These are phyloP conservation scores for Mollisia scopiformis DNA, from an alignment of 2,329 filamentous ascomycete species.

Conservation along the genomic window DNA sequence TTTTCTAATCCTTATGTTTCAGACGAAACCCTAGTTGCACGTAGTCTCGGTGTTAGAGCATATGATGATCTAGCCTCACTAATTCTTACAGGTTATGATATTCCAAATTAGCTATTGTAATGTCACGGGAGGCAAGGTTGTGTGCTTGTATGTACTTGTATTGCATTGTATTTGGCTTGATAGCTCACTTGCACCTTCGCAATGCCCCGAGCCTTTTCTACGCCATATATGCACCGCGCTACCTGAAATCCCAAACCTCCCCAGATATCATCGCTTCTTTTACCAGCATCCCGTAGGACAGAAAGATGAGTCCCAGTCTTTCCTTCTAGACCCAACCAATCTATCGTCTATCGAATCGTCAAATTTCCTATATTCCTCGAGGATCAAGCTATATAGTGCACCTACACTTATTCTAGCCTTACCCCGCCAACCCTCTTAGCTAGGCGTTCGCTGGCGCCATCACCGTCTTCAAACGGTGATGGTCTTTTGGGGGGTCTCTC, in stretches of 20 bases:
- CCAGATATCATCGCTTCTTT: neutral
- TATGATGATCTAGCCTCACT: no score
- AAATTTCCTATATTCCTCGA: constrained; percentile 25
- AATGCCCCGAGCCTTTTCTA: constrained; percentile 17
- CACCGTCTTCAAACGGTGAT: constrained; percentile 37
- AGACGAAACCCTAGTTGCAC: no score
- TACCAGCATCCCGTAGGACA: neutral
- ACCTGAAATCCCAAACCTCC: constrained; percentile 1
- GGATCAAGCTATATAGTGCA: constrained; percentile 26
- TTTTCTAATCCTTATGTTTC: neutral
- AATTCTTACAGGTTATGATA: no score
- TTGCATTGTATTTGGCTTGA: neutral
- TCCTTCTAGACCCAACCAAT: neutral
- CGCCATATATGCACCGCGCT: constrained; percentile 23
- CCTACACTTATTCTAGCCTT: constrained; percentile 45
- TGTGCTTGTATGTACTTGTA: neutral
- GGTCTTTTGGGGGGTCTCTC: constrained; percentile 86
- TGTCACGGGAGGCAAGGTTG: no score
- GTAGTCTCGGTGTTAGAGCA: no score
- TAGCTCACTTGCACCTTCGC: constrained; percentile 9
- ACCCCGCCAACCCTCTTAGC: constrained; percentile 69
- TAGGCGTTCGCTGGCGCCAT: constrained; percentile 46
- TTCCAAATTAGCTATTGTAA: no score
- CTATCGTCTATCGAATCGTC: neutral
- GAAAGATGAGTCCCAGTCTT: neutral